Evolutionary conservation across 257 asterid species (phyloP).

Genomic region (Capsicum chinense): DNA sequence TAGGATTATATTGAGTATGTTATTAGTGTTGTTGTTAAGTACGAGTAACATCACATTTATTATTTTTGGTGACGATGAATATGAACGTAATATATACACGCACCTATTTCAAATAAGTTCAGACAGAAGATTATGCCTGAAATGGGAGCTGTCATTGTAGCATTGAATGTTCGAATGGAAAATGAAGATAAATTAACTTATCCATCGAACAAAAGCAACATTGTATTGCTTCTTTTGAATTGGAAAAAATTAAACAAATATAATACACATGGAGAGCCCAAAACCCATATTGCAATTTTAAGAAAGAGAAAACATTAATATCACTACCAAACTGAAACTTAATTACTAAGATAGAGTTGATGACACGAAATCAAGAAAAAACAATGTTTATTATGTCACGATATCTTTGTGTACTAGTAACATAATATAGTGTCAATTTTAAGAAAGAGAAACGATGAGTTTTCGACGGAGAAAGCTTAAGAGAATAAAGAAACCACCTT

Average conservation of each 20-base stretch:
- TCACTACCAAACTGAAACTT: slow-evolving; percentile 14
- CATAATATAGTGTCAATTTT: neutral
- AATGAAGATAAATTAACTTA: neutral
- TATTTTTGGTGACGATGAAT: no score
- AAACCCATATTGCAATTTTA: neutral
- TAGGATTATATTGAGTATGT: no score
- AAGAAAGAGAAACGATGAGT: no score
- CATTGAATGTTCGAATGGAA: neutral
- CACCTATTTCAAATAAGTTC: neutral
- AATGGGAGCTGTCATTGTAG: neutral
- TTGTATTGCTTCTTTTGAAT: neutral
- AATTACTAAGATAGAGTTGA: slow-evolving; percentile 12
- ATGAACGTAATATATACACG: neutral
- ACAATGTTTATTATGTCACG: neutral
- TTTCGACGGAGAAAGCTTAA: no score
- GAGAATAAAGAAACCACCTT: no score
- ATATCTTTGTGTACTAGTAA: neutral
- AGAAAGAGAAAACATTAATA: neutral
- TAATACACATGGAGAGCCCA: neutral
- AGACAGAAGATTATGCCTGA: no score
- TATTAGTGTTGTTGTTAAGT: no score
- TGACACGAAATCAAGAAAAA: slow-evolving; percentile 5
- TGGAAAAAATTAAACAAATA: neutral
- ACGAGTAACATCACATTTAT: no score
- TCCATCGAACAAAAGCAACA: neutral